These are phyloP conservation scores for Rhodosporidiobolus odoratus DNA, from an alignment of 768 basidiomycete genomes.

Conservation along the genomic window DNA sequence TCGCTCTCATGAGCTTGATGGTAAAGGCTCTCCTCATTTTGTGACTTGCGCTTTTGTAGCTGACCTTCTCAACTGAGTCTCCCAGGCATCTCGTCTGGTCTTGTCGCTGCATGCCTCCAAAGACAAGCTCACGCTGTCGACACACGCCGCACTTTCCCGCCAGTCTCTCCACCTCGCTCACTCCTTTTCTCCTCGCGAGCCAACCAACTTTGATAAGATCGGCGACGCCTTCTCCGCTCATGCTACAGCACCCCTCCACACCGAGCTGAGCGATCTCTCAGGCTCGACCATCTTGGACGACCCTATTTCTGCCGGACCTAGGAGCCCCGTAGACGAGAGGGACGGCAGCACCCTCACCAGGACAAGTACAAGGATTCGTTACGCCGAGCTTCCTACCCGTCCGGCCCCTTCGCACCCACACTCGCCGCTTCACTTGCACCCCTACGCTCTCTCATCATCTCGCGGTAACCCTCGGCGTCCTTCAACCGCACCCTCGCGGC, in stretches of 20 bases:
- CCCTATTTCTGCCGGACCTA: neutral
- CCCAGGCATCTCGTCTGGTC: constrained; percentile 7
- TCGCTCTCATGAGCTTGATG: neutral
- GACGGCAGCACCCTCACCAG: no score
- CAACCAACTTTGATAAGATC: no score
- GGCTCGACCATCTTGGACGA: neutral
- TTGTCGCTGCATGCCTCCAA: constrained; percentile 2
- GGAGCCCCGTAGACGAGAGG: no score
- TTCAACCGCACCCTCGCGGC: no score
- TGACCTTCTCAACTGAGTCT: neutral
- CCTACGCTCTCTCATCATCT: no score
- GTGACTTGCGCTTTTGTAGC: no score
- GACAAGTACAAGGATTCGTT: no score
- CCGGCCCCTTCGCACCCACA: no score
- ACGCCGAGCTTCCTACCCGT: no score
- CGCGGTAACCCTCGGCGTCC: no score
- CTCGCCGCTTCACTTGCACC: no score
- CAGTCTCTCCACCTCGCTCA: neutral
- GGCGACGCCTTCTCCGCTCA: neutral
- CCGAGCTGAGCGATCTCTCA: neutral
- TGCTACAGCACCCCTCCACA: neutral
- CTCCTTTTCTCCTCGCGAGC: no score
- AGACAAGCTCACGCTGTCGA: neutral
- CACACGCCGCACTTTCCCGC: neutral
- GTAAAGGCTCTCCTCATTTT: neutral